Conservation (phyloP, 2,329 filamentous ascomycete species). For the Teratosphaeria destructans region DNA sequence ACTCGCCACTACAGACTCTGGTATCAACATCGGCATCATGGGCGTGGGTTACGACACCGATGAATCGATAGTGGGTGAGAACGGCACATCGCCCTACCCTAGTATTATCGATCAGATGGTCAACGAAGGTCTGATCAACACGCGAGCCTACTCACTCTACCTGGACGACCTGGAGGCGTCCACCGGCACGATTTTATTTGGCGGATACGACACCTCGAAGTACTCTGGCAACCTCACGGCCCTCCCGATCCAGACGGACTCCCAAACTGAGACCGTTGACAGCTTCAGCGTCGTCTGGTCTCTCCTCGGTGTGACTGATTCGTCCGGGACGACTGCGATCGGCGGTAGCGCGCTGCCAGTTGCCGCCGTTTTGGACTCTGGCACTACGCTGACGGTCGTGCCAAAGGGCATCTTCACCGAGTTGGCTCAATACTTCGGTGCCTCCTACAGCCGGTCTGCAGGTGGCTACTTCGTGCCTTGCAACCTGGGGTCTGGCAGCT, state of each 20-base stretch:
- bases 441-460: background rate
- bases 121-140: slow-evolving; percentile 3
- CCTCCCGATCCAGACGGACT: background rate
- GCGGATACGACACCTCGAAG: slow-evolving; percentile 3
- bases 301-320: background rate
- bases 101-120: background rate
- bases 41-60: slow-evolving; percentile 75
- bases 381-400: background rate
- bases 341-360: background rate
- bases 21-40: slow-evolving; percentile 49
- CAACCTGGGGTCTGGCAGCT: background rate
- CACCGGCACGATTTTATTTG: slow-evolving; percentile 17
- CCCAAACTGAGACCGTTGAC: background rate
- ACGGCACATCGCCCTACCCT: slow-evolving; percentile 47
- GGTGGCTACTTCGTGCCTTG: background rate
- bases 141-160: slow-evolving; percentile 6
- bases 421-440: background rate
- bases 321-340: background rate
- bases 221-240: slow-evolving; percentile 4
- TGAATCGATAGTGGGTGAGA: slow-evolving; percentile 46
- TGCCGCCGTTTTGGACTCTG: background rate
- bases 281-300: background rate
- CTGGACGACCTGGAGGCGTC: slow-evolving; percentile 4
- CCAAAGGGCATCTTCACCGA: background rate
- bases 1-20: slow-evolving; percentile 42